Evolutionary conservation across 805 yeast species (phyloP).

Genomic region (Saccharomycopsis microspora): DNA sequence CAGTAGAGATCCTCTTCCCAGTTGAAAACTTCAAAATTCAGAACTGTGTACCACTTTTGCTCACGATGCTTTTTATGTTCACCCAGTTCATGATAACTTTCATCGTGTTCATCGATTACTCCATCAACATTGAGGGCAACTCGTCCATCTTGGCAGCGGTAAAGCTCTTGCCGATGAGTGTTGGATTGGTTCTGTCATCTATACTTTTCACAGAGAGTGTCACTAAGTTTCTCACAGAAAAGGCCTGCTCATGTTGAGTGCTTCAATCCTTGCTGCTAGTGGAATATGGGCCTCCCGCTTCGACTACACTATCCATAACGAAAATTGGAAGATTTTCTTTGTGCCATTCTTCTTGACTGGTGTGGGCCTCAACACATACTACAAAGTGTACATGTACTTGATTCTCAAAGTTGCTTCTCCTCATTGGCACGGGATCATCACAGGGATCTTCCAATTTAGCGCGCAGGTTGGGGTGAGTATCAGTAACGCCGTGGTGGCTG

Average conservation of each 20-base stretch:
- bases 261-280: not conserved
- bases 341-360: constrained; percentile 19
- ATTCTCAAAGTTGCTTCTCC: constrained; percentile 25
- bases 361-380: constrained; percentile 23
- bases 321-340: constrained; percentile 9
- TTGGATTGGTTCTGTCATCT: constrained; percentile 12
- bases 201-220: not conserved
- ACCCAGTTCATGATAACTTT: constrained; percentile 18
- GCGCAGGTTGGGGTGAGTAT: constrained; percentile 26
- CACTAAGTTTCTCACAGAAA: not conserved
- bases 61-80: constrained; percentile 18
- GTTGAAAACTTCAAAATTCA: constrained; percentile 19
- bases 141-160: constrained; percentile 26
- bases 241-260: not conserved
- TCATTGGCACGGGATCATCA: constrained; percentile 29
- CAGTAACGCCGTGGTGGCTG: constrained; percentile 21
- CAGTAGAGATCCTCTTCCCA: constrained; percentile 22
- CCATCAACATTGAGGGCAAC: constrained; percentile 20
- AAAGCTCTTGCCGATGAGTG: constrained; percentile 24
- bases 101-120: constrained; percentile 20
- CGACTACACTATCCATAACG: not conserved
- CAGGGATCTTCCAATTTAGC: constrained; percentile 26
- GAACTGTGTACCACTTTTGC: constrained; percentile 20
- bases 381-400: constrained; percentile 24
- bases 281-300: constrained; percentile 7